Base-by-base conservation (phyloP, 2,329 filamentous ascomycete species). In the Leptographium flavum region DNA sequence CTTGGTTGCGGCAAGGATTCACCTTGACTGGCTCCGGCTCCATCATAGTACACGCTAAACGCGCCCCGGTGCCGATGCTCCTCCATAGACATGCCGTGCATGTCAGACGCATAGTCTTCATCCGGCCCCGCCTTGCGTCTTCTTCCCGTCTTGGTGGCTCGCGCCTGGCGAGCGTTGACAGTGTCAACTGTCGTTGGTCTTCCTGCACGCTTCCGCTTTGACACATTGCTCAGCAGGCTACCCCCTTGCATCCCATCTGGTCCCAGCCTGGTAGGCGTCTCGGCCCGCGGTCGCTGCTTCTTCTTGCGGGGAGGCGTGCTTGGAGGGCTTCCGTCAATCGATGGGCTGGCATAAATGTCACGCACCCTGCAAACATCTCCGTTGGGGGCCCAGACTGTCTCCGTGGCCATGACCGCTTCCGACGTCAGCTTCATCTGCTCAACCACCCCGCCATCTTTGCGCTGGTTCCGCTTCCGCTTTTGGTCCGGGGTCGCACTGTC, bases 401-500 rank as follows among this genome's bases (percentile, higher is more conserved):
- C 83, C 0, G 63, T 74, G 9, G 79, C 73, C 46, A 75, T 71
- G 30, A 87, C 75, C 3, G 70, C 67, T 50, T 71, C 68, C 1
- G 83, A 87, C 17, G 74, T 76, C 43, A 70, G 60, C 53, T 79
- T 71, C 60, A 90, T 77, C 47, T 74, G 73, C 45, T 74, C 68
- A 21, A 87, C 64, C n/a, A 86, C 78, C 1, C 76, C 79, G n/a
- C 68, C 70, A 45, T 81, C 76, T 59, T 90, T 90, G 54, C 81
- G 78, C 61, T 90, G 84, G 57, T 88, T 88, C 43, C 84, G 71
- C 63, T 77, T 84, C 39, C 79, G 73, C 54, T 77, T 81, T 70
- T 83, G 81, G 49, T 81, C 75, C 15, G 78, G 72, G 5, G 80
- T 83, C 5, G 84, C 84, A 44, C 84, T 78, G 59, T 90, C 84